Percentiles rank a stretch among this genome's conserved stretches.
Conservation (phyloP, 768 basidiomycete species). For the Mycena kentingensis region DNA sequence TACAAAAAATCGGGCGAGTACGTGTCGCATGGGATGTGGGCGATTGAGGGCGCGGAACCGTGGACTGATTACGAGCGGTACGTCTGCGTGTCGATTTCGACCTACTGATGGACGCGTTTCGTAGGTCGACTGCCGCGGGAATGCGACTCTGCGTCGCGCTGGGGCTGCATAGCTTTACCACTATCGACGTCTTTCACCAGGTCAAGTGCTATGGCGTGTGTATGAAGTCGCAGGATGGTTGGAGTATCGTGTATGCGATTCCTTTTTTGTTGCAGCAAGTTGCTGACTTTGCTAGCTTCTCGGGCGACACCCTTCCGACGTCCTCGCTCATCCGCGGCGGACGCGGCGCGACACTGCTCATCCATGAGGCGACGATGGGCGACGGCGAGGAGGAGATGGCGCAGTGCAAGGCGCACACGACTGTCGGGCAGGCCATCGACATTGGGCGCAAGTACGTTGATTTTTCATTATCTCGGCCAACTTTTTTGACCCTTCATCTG, state of each 20-base stretch:
- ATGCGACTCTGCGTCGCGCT: slow-evolving; percentile 50
- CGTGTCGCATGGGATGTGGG: slow-evolving; percentile 42
- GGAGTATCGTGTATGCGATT: slow-evolving; percentile 77
- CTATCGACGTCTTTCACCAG: slow-evolving; percentile 76
- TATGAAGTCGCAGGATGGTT: slow-evolving; percentile 67
- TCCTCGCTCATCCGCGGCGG: slow-evolving; percentile 67
- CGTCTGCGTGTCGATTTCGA: slow-evolving; percentile 1
- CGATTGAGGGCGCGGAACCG: slow-evolving; percentile 44
- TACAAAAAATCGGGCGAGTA: slow-evolving; percentile 43
- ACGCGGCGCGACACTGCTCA: slow-evolving; percentile 70
- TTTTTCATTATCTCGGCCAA: slow-evolving; percentile 11
- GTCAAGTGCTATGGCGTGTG: slow-evolving; percentile 73
- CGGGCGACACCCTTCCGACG: slow-evolving; percentile 87
- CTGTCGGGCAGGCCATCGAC: slow-evolving; percentile 83
- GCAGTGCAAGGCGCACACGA: slow-evolving; percentile 79
- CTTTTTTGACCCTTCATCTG: background rate
- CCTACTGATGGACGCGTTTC: background rate
- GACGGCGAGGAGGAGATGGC: slow-evolving; percentile 82
- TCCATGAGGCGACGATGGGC: slow-evolving; percentile 93
- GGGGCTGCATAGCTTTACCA: slow-evolving; percentile 59
- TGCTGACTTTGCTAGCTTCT: slow-evolving; percentile 60
- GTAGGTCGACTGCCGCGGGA: slow-evolving; percentile 48
- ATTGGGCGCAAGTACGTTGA: slow-evolving; percentile 65
- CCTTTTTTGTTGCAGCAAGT: slow-evolving; percentile 44
- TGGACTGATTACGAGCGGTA: slow-evolving; percentile 48